Evolutionary conservation across 352 stramenopile species (phyloP).

Genomic region (Phytophthora capsici): DNA sequence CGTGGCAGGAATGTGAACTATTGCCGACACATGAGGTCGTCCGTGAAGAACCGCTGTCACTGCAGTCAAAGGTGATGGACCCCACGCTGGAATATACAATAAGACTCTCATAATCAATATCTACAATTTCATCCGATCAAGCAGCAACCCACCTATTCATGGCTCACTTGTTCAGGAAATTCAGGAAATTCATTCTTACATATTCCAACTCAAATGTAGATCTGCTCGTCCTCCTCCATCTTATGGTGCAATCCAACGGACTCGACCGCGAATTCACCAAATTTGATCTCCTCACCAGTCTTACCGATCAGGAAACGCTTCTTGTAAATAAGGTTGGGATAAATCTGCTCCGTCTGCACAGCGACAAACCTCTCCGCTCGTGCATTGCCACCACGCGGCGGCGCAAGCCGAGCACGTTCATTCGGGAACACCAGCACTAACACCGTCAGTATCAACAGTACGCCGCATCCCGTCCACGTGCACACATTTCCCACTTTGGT

Average conservation of each 20-base stretch:
- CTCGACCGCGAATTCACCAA: constrained; percentile 74
- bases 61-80: constrained; percentile 13
- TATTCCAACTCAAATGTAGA: constrained; percentile 51
- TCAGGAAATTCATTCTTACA: constrained; percentile 16
- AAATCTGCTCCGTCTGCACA: constrained; percentile 75
- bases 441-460: constrained; percentile 52
- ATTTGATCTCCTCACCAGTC: constrained; percentile 73
- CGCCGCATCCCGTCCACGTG: constrained; percentile 52
- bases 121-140: not conserved
- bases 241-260: constrained; percentile 64
- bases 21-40: constrained; percentile 5
- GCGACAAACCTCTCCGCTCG: constrained; percentile 69
- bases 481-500: constrained; percentile 60
- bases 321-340: constrained; percentile 82
- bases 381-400: constrained; percentile 56
- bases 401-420: constrained; percentile 54
- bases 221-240: constrained; percentile 76
- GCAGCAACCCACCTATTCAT: constrained; percentile 1
- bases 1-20: constrained; percentile 10
- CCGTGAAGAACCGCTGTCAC: constrained; percentile 21
- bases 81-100: constrained; percentile 6
- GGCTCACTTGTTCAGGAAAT: constrained; percentile 7
- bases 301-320: constrained; percentile 79
- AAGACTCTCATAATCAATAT: not conserved
- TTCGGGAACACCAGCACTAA: constrained; percentile 61